phyloP scores from a whole-genome alignment of 2,329 filamentous ascomycete species.

The Raffaelea deltoideospora region DNA sequence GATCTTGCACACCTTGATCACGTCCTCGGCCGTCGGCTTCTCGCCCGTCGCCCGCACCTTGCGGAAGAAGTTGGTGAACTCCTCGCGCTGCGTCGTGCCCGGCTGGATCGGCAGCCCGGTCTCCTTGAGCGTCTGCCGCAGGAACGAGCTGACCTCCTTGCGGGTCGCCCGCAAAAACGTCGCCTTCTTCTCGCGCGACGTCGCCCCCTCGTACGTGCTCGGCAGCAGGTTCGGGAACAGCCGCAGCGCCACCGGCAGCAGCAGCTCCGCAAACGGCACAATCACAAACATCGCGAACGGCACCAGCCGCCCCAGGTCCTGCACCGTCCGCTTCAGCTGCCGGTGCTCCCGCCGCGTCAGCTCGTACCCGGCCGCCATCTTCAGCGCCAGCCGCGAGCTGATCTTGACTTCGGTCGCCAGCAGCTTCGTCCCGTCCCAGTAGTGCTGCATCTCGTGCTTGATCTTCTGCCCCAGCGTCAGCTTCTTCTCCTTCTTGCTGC shows the following conservation, averaged over 20 bases:
- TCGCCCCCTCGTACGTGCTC: slow-evolving; percentile 89
- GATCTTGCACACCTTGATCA: slow-evolving; percentile 97
- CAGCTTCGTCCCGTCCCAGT: slow-evolving; percentile 97
- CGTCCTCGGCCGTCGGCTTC: slow-evolving; percentile 71
- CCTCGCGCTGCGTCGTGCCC: slow-evolving; percentile 75
- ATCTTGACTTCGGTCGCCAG: slow-evolving; percentile 85
- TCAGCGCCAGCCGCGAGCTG: slow-evolving; percentile 77
- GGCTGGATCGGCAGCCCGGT: slow-evolving; percentile 80
- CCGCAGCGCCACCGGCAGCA: slow-evolving; percentile 81
- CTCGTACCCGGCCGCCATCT: slow-evolving; percentile 97
- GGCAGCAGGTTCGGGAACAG: slow-evolving; percentile 95
- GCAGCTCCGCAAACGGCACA: slow-evolving; percentile 85
- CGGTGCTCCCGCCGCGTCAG: slow-evolving; percentile 84
- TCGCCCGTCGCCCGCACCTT: slow-evolving; percentile 89
- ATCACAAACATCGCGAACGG: slow-evolving; percentile 96
- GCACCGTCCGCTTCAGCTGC: slow-evolving; percentile 83
- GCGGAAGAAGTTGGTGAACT: slow-evolving; percentile 93
- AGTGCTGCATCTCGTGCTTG: slow-evolving; percentile 85
- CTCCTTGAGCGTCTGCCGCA: slow-evolving; percentile 78
- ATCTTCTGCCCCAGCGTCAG: slow-evolving; percentile 81
- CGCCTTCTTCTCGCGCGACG: slow-evolving; percentile 80
- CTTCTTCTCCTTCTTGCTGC: slow-evolving; percentile 60
- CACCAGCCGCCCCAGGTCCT: slow-evolving; percentile 81
- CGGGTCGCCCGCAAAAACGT: slow-evolving; percentile 66
- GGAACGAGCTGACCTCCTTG: slow-evolving; percentile 84